Evolutionary conservation across 257 asterid genomes (phyloP).

Genomic region (Solanum arcanum): DNA sequence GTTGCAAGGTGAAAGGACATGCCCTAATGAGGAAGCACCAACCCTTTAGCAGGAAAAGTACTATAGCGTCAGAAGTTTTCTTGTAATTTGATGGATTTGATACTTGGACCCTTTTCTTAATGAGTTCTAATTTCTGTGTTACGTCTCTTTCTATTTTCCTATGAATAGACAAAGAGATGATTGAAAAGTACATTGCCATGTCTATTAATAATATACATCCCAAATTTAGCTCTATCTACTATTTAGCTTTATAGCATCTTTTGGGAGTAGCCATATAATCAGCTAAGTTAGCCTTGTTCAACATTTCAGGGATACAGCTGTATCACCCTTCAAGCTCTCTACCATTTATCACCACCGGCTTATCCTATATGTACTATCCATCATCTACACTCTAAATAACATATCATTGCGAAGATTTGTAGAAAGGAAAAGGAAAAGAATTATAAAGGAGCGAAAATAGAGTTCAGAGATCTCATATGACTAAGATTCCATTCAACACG

Average conservation of each 20-base stretch:
- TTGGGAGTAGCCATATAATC: background rate
- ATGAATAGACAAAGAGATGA: background rate
- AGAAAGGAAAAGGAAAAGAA: background rate
- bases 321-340: background rate
- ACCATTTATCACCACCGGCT: background rate
- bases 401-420: background rate
- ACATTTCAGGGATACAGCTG: background rate
- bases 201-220: background rate
- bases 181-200: background rate
- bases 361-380: background rate
- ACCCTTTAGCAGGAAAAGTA: background rate
- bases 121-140: background rate
- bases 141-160: background rate
- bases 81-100: background rate
- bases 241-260: background rate
- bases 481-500: background rate
- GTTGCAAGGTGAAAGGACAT: background rate
- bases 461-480: background rate
- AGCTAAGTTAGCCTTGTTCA: background rate
- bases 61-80: background rate
- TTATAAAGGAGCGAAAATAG: background rate
- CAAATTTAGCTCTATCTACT: background rate
- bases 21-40: background rate
- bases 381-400: background rate
- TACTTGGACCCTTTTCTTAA: background rate